Evolutionary conservation across 495 filamentous ascomycete species (phyloP), one percentile per base, ranked within the genome.

Genomic region (Letharia lupina): DNA sequence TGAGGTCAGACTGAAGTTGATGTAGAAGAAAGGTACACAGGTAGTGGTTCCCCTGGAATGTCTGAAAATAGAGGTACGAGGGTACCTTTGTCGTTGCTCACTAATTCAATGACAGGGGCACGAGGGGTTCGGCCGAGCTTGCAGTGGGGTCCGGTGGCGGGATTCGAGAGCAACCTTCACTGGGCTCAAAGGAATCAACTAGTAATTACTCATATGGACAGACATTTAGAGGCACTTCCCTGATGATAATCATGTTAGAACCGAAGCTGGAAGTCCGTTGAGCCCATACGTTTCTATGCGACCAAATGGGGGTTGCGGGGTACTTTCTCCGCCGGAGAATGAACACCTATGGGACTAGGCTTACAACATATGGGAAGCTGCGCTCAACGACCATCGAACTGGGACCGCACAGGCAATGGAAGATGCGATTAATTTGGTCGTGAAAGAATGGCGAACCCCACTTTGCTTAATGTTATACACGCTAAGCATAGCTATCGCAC

Each of bases 101-200:
- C 62, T 64, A 64, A 64, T 64, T 64, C 62, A 45, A 45, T 23
- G 40, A 57, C 56, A 47, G 56, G 57, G 45, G 64, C 52, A 39
- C 54, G 40, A 7, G 37, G 37, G 44, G 39, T 16, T 48, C 56
- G 28, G 57, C 20, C 28, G 62, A 28, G 50, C 37, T 64, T 42
- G 48, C 39, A 20, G 62, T 52, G 47, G 62, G 62, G 61, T 63
- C 61, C 45, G 20, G 61, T 62, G 59, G 39, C 39, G 62, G 47
- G 12, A 15, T 23, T 41, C 44, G 9, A n/a, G 48, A 56, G 52
- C 52, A 56, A 56, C 3, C 28, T 6, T 35, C 12, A 35, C 23
- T 35, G 5, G 31, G 6, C 52, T 56, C 31, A 16, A 56, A 56
- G 4, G 18, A 35, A 13, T 16, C 1, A 35, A 47, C 10, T 8